Evolutionary conservation across 2,329 filamentous ascomycete genomes (phyloP).

Genomic region (Apiospora arundinis): DNA sequence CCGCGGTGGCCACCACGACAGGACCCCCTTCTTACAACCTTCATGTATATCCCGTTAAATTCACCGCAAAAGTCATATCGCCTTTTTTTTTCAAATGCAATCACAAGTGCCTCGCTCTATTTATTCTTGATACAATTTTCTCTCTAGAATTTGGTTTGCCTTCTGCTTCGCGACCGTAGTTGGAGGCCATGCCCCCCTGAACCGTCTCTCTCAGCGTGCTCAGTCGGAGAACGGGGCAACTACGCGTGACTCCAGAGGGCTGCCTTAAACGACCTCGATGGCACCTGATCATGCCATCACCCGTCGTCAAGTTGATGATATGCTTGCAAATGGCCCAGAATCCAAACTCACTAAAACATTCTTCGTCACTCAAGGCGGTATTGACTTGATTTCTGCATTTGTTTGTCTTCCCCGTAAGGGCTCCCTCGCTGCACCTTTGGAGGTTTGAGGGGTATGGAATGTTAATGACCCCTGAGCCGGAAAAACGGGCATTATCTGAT

Average conservation of each 20-base stretch:
- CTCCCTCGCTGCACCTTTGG: background rate
- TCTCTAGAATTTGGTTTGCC: background rate
- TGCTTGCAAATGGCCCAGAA: background rate
- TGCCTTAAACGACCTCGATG: slow-evolving; percentile 14
- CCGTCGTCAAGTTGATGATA: background rate
- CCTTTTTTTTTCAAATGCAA: background rate
- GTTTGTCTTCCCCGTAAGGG: background rate
- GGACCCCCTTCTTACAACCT: slow-evolving; percentile 15
- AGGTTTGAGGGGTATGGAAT: slow-evolving; percentile 6
- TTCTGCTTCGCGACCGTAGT: background rate
- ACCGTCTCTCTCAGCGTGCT: background rate
- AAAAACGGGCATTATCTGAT: slow-evolving; percentile 13
- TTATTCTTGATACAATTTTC: background rate
- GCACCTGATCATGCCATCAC: slow-evolving; percentile 17
- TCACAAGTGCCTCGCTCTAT: background rate
- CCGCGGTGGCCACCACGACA: slow-evolving; percentile 5
- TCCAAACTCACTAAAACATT: background rate
- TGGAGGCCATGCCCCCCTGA: background rate
- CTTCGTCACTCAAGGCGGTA: background rate
- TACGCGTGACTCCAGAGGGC: slow-evolving; percentile 13
- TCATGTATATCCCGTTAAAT: background rate
- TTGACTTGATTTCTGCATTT: background rate
- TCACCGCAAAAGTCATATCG: background rate
- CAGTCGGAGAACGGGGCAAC: background rate
- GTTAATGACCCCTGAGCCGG: slow-evolving; percentile 10